A percentile compares a stretch with the other conserved stretches of the same genome.
These are phyloP conservation scores for Ambrosiella cleistominuta DNA, from an alignment of 2,329 filamentous ascomycete species.

Conservation along the genomic window DNA sequence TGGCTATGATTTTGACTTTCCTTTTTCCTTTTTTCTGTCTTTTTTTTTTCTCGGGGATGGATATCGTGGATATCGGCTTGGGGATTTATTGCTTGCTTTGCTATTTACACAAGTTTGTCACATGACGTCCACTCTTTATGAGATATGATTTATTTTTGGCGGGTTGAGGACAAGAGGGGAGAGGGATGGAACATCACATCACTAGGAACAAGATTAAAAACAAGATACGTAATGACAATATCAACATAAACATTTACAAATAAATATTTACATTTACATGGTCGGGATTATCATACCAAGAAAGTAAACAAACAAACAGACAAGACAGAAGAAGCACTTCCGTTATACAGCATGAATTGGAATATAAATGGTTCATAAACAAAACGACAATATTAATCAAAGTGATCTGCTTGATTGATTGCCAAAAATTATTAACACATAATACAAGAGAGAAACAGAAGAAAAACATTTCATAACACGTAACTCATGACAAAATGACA, in stretches of 20 bases:
- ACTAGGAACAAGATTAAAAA: no score
- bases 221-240: no score
- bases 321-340: no score
- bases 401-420: no score
- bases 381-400: no score
- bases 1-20: not conserved
- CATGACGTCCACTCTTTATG: constrained; percentile 10
- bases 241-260: no score
- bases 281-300: no score
- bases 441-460: not conserved
- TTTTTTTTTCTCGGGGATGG: not conserved
- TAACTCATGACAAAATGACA: not conserved
- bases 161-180: not conserved
- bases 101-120: not conserved
- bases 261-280: no score
- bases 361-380: no score
- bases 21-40: constrained; percentile 1
- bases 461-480: not conserved
- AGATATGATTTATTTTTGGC: not conserved
- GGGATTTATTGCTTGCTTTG: not conserved
- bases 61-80: not conserved
- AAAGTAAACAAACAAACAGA: no score
- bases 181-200: not conserved
- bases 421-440: not conserved
- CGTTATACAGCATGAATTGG: no score